Base-by-base conservation (phyloP, 768 basidiomycete genomes). In the Naganishia friedmannii region DNA sequence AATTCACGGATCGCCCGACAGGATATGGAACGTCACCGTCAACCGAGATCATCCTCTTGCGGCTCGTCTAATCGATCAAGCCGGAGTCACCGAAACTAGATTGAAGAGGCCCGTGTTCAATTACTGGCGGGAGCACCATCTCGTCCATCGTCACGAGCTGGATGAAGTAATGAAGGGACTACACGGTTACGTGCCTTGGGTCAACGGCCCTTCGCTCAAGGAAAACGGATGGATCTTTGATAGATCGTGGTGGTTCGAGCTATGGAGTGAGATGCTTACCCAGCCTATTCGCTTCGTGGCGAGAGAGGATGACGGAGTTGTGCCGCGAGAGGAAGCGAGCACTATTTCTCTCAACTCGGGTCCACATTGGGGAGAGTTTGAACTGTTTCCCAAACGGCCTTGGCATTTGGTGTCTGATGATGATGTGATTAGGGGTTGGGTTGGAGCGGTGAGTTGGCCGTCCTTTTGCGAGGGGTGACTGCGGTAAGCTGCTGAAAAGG, bases 341-440 rank as follows among this genome's bases (percentile, higher is more conserved):
- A 32, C 32, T 6, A 42, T 68, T 6, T 13, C 34, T 12, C 56
- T 56, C 54, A 39, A 68, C 26, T 51, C 45, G 3, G 67, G 53
- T 29, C 67, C 67, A 21, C 67, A 68, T 34, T 68, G 67, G 67
- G 56, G 46, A 37, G 55, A 48, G 55, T n/a, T 10, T 9, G 53
- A 42, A 23, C 29, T 63, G 37, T 63, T n/a, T 12, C 34, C 34
- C 3, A 37, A 37, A 9, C 6, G 31, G 10, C 19, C 55, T 5
- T 32, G 55, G 31, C 26, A 32, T 28, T 10, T 39, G 26, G 45
- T 66, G 26, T 10, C 19, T 7, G 46, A 66, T 32, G 65, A 66
- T 23, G 65, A 66, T 13, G 21, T 63, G 60, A 5, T 46, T 13
- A 63, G 60, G 60, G 60, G 60, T 13, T 63, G 45, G 34, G 37